Evolutionary conservation across 1,284 basidiomycete genomes (phyloP).

Genomic region (Lignosus rhinocerotis): DNA sequence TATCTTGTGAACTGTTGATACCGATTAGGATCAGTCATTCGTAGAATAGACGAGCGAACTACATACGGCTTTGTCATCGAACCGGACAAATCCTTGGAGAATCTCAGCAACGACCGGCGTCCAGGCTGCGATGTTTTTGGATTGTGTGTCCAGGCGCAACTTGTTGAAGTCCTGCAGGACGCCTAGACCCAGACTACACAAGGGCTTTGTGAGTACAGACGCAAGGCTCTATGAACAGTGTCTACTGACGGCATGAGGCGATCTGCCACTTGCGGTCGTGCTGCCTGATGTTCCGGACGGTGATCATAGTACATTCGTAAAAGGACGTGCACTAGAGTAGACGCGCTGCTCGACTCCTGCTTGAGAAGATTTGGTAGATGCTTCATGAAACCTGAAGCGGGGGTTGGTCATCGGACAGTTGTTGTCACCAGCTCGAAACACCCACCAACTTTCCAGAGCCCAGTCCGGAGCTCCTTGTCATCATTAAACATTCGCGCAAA

Average conservation of each 20-base stretch:
- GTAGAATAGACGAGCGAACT: conserved; percentile 1
- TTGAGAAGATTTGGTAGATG: conserved; percentile 97
- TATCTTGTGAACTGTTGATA: conserved; percentile 74
- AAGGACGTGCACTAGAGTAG: conserved; percentile 92
- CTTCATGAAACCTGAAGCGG: conserved; percentile 91
- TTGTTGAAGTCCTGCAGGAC: conserved; percentile 92
- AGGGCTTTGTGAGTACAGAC: conserved; percentile 9
- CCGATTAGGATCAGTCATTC: conserved; percentile 6
- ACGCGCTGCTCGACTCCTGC: conserved; percentile 96
- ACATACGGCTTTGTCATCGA: conserved; percentile 87
- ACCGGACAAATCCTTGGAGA: conserved; percentile 84
- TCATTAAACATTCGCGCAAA: conserved; percentile 98
- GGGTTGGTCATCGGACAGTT: neutral
- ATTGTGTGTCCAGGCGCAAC: conserved; percentile 88
- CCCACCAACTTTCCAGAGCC: conserved; percentile 98
- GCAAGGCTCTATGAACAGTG: neutral
- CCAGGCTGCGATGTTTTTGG: conserved; percentile 97
- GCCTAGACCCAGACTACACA: conserved; percentile 78
- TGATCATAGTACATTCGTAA: conserved; percentile 93
- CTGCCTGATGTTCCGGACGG: conserved; percentile 82
- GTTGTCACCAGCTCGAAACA: conserved; percentile 21
- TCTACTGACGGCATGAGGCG: conserved; percentile 84
- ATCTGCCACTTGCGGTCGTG: conserved; percentile 83
- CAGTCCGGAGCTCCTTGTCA: conserved; percentile 95
- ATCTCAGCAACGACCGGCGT: conserved; percentile 96